Percentiles rank a stretch among this genome's conserved stretches.
Conservation (phyloP, 2,329 filamentous ascomycete species). For the Fusarium camptoceras region DNA sequence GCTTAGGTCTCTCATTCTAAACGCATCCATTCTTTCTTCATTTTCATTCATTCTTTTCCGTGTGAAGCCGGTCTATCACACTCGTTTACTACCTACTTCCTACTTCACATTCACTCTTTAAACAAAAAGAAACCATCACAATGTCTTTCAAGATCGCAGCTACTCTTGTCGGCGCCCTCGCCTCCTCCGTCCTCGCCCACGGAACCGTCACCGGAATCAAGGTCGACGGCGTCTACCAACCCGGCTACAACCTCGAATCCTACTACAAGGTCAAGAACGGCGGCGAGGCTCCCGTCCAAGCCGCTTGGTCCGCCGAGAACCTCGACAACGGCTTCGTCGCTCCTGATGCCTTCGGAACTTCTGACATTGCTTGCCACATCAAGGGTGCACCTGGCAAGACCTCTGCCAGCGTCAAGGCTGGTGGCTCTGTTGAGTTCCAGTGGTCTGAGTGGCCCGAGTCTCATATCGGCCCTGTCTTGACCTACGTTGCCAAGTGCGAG, state of each 20-base stretch:
- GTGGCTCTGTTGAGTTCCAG: constrained; percentile 55
- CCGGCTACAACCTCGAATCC: constrained; percentile 37
- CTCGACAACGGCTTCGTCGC: constrained; percentile 65
- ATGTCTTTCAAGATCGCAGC: constrained; percentile 42
- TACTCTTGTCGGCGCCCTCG: constrained; percentile 40
- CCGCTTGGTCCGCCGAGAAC: constrained; percentile 58
- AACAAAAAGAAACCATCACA: constrained; percentile 4
- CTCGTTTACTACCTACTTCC: constrained; percentile 1
- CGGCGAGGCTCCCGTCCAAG: constrained; percentile 33
- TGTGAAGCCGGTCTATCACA: constrained; percentile 47
- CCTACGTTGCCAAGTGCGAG: constrained; percentile 70
- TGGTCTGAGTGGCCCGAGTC: constrained; percentile 59
- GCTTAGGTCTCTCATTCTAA: constrained; percentile 33
- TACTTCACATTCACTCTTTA: background rate
- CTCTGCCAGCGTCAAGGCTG: constrained; percentile 55
- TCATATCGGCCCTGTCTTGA: constrained; percentile 68
- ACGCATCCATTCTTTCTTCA: constrained; percentile 22
- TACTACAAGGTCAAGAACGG: constrained; percentile 41
- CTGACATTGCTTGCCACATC: constrained; percentile 63
- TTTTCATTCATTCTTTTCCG: constrained; percentile 47
- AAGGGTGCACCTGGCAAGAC: constrained; percentile 51
- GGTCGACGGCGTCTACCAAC: constrained; percentile 36
- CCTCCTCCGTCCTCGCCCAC: constrained; percentile 40
- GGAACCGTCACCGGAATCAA: constrained; percentile 43
- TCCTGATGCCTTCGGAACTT: constrained; percentile 52